These are phyloP conservation scores for Vicia sativa DNA, from an alignment of 306 rosid genomes.

Conservation along the genomic window DNA sequence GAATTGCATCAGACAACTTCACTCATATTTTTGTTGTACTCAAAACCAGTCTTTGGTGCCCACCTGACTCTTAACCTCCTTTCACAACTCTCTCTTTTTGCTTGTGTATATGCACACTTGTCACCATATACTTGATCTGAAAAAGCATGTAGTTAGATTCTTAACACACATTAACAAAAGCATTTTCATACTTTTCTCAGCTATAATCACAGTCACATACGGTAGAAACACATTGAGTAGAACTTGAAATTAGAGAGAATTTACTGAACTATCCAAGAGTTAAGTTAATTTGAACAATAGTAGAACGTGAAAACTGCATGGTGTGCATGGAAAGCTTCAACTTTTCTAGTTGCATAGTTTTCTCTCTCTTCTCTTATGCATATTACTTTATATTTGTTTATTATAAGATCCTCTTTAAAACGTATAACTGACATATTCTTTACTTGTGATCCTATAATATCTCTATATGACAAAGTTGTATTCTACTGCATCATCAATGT, in stretches of 20 bases:
- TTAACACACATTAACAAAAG: slow-evolving; percentile 49
- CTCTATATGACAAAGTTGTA: slow-evolving; percentile 51
- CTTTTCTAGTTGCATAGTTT: slow-evolving; percentile 31
- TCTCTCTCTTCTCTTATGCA: slow-evolving; percentile 28
- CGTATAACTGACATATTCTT: slow-evolving; percentile 69
- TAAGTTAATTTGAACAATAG: slow-evolving; percentile 11
- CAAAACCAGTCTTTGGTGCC: slow-evolving; percentile 33
- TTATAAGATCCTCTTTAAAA: slow-evolving; percentile 30
- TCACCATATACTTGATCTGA: slow-evolving; percentile 50
- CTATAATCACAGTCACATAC: slow-evolving; percentile 29
- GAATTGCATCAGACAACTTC: too few species aligned
- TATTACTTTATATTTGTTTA: slow-evolving; percentile 40
- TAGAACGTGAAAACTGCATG: slow-evolving; percentile 62
- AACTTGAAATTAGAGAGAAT: slow-evolving; percentile 31
- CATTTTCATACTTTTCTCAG: slow-evolving; percentile 42
- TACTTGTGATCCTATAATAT: slow-evolving; percentile 69
- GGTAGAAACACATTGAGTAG: slow-evolving; percentile 7
- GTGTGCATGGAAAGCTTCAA: slow-evolving; percentile 60
- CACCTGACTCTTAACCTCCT: slow-evolving; percentile 36
- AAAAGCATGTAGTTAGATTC: slow-evolving; percentile 57
- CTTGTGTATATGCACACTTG: slow-evolving; percentile 38
- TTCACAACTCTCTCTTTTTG: slow-evolving; percentile 38
- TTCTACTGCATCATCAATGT: slow-evolving; percentile 32
- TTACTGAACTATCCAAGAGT: slow-evolving; percentile 1
- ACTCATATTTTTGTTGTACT: slow-evolving; percentile 12